Base-by-base conservation (phyloP, 306 rosid genomes). In the Senna tora region DNA sequence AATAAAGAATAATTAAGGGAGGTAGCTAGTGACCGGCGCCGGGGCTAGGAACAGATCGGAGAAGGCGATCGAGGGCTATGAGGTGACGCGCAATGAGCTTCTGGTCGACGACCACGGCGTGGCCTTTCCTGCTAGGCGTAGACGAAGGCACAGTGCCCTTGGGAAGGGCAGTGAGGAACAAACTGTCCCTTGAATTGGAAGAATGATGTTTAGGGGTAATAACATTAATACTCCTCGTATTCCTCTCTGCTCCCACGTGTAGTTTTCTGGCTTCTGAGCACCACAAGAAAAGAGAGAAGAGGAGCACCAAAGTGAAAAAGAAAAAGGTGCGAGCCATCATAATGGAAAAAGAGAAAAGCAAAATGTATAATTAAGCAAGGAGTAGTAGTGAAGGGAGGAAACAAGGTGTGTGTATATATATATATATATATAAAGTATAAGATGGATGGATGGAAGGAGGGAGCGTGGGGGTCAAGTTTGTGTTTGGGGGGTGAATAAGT, bases 1-100 rank as follows among this genome's bases (percentile, higher is more conserved):
- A 25, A 58, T 12, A 8, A 13, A 66, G 2, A 41, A 55, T 16
- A 25, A 0, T 39, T 13, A 28, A 0, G 47, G 55, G 5, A 52
- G 46, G 46, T 42, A 47, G 67, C 71, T 60, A 90, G 72, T 93
- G 94, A 22, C 96, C 98, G 6, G 76, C 85, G 7, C 98, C 97
- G 12, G 98, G 97, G 84, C 96, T 93, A 0, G 98, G 98, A 58
- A 90, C 88, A 50, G 98, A 88, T 67, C 65, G 69, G 2, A 86
- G 79, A 77, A 67, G 68, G 20, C 87, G 87, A 13, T 92, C 75
- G 5, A 61, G 7, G 67, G 34, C 42, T 4, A 77, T 80, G 46
- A 91, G 97, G 67, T 87, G 96, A 6, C 95, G 92, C 0, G 76
- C 82, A 34, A 82, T 57, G 82, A 89, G 98, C 69, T 89, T 89